These are phyloP conservation scores for Phytopythium litorale DNA, from an alignment of 352 stramenopile genomes.

Conservation along the genomic window DNA sequence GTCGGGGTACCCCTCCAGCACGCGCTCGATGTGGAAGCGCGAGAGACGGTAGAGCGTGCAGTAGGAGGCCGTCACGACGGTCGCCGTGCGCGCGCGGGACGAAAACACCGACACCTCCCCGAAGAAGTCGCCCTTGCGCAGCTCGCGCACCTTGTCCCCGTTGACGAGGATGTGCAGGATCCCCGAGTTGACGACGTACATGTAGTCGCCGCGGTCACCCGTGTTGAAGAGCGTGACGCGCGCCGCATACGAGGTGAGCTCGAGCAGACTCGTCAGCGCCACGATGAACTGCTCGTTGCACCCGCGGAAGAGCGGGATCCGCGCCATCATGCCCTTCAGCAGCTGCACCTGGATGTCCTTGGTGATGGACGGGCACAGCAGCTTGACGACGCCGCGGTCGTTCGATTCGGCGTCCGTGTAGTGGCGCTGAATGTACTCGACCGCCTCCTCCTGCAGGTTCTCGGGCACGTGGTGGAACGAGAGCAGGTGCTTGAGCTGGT, in stretches of 20 bases:
- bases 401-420: constrained; percentile 70
- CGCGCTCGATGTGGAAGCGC: constrained; percentile 55
- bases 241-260: constrained; percentile 53
- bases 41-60: constrained; percentile 65
- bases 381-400: constrained; percentile 52
- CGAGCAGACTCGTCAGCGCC: constrained; percentile 60
- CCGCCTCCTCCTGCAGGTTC: constrained; percentile 35
- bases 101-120: constrained; percentile 72
- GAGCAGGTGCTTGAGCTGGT: constrained; percentile 62
- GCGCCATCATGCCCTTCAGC: constrained; percentile 47
- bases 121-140: constrained; percentile 64
- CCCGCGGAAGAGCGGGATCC: constrained; percentile 58
- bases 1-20: constrained; percentile 56
- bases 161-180: constrained; percentile 58
- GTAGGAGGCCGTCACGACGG: constrained; percentile 53
- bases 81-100: constrained; percentile 46
- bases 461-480: constrained; percentile 61
- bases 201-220: constrained; percentile 60
- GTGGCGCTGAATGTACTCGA: constrained; percentile 63
- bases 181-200: constrained; percentile 71
- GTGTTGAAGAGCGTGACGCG: constrained; percentile 48
- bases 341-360: constrained; percentile 76
- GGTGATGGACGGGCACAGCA: constrained; percentile 68
- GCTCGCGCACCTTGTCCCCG: constrained; percentile 55
- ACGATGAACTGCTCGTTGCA: constrained; percentile 63